Base-by-base conservation (phyloP, 2,329 filamentous ascomycete genomes). In the Ceratocystis diversiconidia region DNA sequence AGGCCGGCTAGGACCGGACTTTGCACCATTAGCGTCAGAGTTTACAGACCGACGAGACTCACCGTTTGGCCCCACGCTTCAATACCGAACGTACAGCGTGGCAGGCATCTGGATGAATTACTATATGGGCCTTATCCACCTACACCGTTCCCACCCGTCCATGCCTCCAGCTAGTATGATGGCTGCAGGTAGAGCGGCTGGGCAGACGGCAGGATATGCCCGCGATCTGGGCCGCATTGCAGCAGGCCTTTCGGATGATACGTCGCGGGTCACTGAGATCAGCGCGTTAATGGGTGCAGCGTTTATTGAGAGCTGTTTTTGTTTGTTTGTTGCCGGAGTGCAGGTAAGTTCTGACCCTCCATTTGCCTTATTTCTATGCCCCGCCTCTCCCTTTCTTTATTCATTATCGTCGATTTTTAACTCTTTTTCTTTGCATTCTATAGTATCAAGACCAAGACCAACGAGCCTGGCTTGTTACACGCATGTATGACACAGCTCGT, bases 101-200 rank as follows among this genome's bases (percentile, higher is more conserved):
- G 89, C 89, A 2, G 87, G 89, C 43, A 80, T 96, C 25, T 96
- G 91, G 90, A 85, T 89, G 72, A 87, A 92, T 69, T 92, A 89
- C 73, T 88, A 95, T 74, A 89, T 92, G 79, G 86, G 87, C 0
- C 80, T 90, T 60, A 92, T 97, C 66, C 81, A 92, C 64, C 81
- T 94, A n/a, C 79, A 92, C 67, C 83, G 94, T 43, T 81, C 86
- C 0, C 92, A 96, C 70, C 94, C 94, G 0, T 83, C 83, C 28
- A 96, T 96, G 91, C 92, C 92, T 0, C 90, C 92, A 0, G 86
- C 92, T 7, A 88, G 91, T 44, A 91, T 95, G 84, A 83, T 91
- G 71, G 91, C 94, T 2, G 90, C 90, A 0, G 88, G 87, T 6
- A 80, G 95, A 69, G 85, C 88, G 8, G 90, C 90, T 0, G 78